Base-by-base conservation (phyloP, 257 asterid genomes). In the Schizonepeta tenuifolia region DNA sequence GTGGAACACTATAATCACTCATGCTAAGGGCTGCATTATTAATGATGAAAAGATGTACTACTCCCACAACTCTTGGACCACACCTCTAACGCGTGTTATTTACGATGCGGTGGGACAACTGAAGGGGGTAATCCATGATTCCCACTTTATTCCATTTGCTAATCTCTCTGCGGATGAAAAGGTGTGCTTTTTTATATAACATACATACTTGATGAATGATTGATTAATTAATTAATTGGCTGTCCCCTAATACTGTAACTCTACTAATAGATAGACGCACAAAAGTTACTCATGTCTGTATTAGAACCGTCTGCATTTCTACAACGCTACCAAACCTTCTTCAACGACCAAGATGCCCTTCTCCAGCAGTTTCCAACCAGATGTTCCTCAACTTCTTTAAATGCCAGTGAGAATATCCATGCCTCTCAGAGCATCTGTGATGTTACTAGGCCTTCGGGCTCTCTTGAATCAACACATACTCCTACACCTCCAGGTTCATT, bases 11-110 rank as follows among this genome's bases (percentile, higher is more conserved):
- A 70, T 73, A 1, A 72, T 77, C 51, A 44, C 10, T 9, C 91
- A 87, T 79, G 91, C 96, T 4, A 67, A 5, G 58, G 66, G 75
- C 3, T 87, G 93, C 77, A 15, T 2, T 0, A 11, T 67, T 54
- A 79, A 77, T 67, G 81, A 71, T 51, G 38, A 69, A 51, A 77
- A 1, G 49, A 35, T 77, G 1, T 73, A 33, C 72, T n/a, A 33
- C 72, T n/a, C 28, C 12, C 70, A 83, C 54, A 9, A 40, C 56
- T 40, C 80, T 24, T 41, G 70, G 9, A 31, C 69, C 9, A 78
- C 66, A 38, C 41, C 24, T 41, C 56, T 49, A 22, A 31, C 0
- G 18, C 46, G 75, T 5, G 79, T 85, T 20, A 46, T 53, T 24
- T 82, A 78, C 46, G 69, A 80, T 70, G 66, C 31, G 46, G 79